Base-by-base conservation (phyloP, 768 basidiomycete genomes). In the Crassisporium funariophilum region DNA sequence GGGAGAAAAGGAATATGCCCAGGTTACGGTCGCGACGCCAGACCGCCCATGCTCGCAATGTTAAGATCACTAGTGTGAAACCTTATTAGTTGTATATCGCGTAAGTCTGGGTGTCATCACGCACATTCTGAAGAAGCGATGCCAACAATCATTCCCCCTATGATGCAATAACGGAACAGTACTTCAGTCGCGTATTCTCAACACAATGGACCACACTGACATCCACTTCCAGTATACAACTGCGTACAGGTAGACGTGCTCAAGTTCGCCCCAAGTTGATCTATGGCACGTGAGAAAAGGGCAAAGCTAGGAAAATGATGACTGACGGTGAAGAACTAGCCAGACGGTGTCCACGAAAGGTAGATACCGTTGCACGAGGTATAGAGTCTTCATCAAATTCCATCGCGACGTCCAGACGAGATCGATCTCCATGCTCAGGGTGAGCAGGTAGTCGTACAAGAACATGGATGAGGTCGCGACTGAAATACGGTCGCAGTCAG, bases 281-380 rank as follows among this genome's bases (percentile, higher is more conserved):
- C 53, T 54, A 33, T 13, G 4, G 31, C 13, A 17, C 11, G 21
- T 7, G 8, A 16, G 27, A 12, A 46, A 35, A 16, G n/a, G n/a
- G n/a, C n/a, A 29, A 19, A 43, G 22, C 17, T 12, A 9, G 29
- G n/a, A 17, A 10, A 12, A 15, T 13, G 11, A 21, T 15, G n/a
- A 35, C 48, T 50, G 16, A 54, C 53, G 48, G 33, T 46, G 47
- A 9, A 50, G 40, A 15, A 39, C 36, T 4, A 54, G 35, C 7
- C 35, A 49, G 12, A 46, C 48, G 5, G 48, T 44, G 16, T 54
- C 53, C 1, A 44, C n/a, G 24, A 54, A 50, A 24, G 53, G 53
- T 4, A 54, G 45, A 40, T 54, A 54, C 8, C 53, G 39, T 25
- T 54, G 53, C 19, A 54, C 17, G 8, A 54, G 22, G 36, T 46